These are phyloP conservation scores for Drechslerella coelobrocha DNA, from an alignment of 2,329 filamentous ascomycete genomes.

Conservation along the genomic window DNA sequence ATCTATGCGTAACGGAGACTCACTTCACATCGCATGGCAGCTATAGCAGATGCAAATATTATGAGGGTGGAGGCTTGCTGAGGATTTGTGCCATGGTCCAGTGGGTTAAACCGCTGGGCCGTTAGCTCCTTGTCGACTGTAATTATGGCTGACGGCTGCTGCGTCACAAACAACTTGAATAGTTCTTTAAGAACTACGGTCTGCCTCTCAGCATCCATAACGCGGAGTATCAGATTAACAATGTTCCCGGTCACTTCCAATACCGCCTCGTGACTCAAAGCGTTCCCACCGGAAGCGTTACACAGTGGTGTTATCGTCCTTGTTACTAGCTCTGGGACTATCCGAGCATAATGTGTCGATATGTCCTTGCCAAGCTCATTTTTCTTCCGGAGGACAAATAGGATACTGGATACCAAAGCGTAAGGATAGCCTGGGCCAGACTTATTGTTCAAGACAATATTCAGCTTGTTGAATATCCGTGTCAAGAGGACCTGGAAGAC, in stretches of 20 bases:
- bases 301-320: conserved; percentile 56
- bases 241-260: conserved; percentile 69
- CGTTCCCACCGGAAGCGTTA: conserved; percentile 58
- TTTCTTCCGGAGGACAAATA: conserved; percentile 68
- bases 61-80: conserved; percentile 48
- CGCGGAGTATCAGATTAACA: conserved; percentile 66
- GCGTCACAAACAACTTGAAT: conserved; percentile 63
- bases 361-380: conserved; percentile 59
- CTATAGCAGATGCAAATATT: conserved; percentile 52
- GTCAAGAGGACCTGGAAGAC: conserved; percentile 70
- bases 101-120: conserved; percentile 51
- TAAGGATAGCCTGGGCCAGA: conserved; percentile 63
- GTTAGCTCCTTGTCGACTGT: conserved; percentile 56
- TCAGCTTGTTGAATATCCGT: conserved; percentile 69
- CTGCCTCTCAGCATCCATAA: conserved; percentile 64
- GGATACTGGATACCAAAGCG: conserved; percentile 67
- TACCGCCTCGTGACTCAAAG: conserved; percentile 63
- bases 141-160: conserved; percentile 57
- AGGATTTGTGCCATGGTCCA: conserved; percentile 34
- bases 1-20: background rate
- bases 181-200: conserved; percentile 64
- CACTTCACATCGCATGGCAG: conserved; percentile 53
- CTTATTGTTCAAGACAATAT: conserved; percentile 61
- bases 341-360: conserved; percentile 62
- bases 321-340: conserved; percentile 59